Evolutionary conservation across 2,329 filamentous ascomycete genomes (phyloP), one percentile per base, ranked within the genome.

Genomic region (Grosmannia clavigera): DNA sequence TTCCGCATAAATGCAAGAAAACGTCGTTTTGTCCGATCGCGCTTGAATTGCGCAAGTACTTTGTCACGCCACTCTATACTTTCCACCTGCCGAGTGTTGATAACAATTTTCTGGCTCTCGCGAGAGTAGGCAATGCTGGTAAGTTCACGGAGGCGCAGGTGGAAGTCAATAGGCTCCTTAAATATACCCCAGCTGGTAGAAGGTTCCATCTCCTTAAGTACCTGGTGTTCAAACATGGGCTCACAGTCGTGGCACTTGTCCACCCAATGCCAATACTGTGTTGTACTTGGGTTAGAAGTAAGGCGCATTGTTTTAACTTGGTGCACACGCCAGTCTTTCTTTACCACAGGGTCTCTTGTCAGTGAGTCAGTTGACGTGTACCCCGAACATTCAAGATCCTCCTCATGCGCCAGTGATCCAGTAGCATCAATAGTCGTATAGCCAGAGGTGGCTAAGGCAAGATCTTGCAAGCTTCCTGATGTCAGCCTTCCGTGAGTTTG

Each of bases 261-360:
- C 3, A 76, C 65, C 75, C 76, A 82, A 57, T 78, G 78, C 78
- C 78, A 81, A 69, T 82, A 82, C 66, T 83, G 80, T 14, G 78
- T 81, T 5, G 79, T 76, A 14, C 71, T 65, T 2, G 71, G 68
- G 58, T 76, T 77, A 27, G 75, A 79, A 1, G 78, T 77, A 57
- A 76, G 72, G 12, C 71, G 64, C 16, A 71, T 69, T 3, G 76
- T 78, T 69, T 81, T 81, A 64, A 83, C 74, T 63, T 81, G 77
- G 54, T 76, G 70, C 14, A 83, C 66, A 19, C 78, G 75, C 71
- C 76, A 83, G 67, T 83, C 80, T 11, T 73, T 71, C 14, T 71
- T 68, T 29, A 71, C 72, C 9, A 82, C 72, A 12, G 66, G 65
- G 3, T 78, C 78, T 1, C 71, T 71, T 33, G 75, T 78, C 64